These are phyloP conservation scores for Melaleuca quinquenervia DNA, from an alignment of 345 rosid species.

Conservation along the genomic window DNA sequence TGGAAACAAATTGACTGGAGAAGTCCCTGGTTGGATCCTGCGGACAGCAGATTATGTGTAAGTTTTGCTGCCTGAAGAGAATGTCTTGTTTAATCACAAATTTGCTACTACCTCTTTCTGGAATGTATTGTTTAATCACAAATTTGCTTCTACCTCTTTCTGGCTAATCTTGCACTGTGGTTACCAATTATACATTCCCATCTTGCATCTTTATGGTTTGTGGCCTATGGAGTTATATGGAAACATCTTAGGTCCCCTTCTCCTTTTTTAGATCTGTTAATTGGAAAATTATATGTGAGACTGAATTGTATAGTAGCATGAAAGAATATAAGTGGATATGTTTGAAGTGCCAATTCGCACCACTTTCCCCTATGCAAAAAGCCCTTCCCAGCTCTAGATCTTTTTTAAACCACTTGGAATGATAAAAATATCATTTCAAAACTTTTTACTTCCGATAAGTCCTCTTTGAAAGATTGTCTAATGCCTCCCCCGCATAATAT, in stretches of 20 bases:
- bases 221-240: not conserved
- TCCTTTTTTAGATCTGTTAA: not conserved
- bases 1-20: constrained; percentile 22
- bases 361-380: too few species aligned
- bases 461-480: not conserved
- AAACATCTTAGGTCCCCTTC: not conserved
- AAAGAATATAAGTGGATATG: not conserved
- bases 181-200: not conserved
- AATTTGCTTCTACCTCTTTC: not conserved
- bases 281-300: not conserved
- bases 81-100: not conserved
- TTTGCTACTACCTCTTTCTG: not conserved
- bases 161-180: not conserved
- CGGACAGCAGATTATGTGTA: not conserved
- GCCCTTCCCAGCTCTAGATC: not conserved
- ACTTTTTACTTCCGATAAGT: not conserved
- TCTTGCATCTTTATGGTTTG: not conserved
- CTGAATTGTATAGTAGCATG: not conserved
- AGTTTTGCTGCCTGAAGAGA: not conserved
- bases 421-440: not conserved
- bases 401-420: not conserved
- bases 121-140: too few species aligned
- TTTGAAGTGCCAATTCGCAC: not conserved
- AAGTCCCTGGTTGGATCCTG: constrained; percentile 17
- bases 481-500: fast-evolving